phyloP scores from a whole-genome alignment of 1,284 basidiomycete species.

The Pseudozyma sp. region DNA sequence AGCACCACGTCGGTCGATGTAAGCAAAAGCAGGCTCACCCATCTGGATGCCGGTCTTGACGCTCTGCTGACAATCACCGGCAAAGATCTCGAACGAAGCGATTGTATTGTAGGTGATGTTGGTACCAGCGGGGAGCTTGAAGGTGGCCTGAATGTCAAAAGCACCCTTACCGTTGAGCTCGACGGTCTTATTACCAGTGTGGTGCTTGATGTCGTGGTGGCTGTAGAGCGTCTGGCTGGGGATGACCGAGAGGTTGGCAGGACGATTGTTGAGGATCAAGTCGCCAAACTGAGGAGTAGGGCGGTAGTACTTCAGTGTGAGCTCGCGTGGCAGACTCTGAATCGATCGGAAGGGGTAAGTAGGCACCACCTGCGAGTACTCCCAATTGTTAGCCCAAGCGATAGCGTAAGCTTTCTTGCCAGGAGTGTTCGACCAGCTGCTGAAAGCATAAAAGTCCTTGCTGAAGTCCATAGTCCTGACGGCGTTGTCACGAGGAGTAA shows the following conservation, averaged over 20 bases:
- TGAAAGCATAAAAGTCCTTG: constrained; percentile 71
- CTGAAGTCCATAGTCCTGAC: constrained; percentile 69
- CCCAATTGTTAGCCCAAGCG: constrained; percentile 71
- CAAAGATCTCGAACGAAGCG: constrained; percentile 42
- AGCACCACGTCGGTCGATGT: constrained; percentile 67
- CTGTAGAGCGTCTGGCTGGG: constrained; percentile 38
- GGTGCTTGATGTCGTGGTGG: constrained; percentile 16
- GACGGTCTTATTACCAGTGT: constrained; percentile 55
- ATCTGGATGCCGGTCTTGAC: constrained; percentile 51
- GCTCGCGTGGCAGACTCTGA: constrained; percentile 66
- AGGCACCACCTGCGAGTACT: constrained; percentile 69
- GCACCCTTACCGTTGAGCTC: constrained; percentile 61
- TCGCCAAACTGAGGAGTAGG: constrained; percentile 60
- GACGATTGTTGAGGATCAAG: constrained; percentile 66
- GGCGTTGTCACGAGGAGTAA: constrained; percentile 67
- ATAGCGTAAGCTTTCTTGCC: constrained; percentile 63
- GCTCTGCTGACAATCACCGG: constrained; percentile 38
- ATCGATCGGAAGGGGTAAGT: constrained; percentile 69
- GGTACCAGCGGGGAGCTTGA: constrained; percentile 44
- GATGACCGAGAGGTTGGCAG: constrained; percentile 62
- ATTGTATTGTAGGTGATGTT: constrained; percentile 44
- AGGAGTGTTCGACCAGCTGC: constrained; percentile 68
- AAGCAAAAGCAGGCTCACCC: constrained; percentile 64
- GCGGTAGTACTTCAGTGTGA: constrained; percentile 63
- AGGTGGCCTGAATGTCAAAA: constrained; percentile 66